Percentiles rank a stretch among this genome's conserved stretches.
phyloP scores from a whole-genome alignment of 768 basidiomycete species.

The Tylopilus intermedius region DNA sequence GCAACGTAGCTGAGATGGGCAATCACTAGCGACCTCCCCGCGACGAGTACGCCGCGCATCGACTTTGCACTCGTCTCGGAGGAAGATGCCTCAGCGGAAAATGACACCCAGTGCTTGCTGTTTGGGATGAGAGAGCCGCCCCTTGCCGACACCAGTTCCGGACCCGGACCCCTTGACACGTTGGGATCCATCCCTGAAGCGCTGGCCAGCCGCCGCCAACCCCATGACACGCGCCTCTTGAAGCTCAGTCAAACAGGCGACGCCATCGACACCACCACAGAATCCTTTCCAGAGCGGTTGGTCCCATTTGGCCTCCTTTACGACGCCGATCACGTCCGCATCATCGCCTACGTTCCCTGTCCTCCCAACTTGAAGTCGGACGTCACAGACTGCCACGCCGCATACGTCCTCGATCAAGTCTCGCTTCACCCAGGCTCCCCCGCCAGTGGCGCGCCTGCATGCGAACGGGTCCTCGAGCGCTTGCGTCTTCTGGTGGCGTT shows the following conservation, averaged over 20 bases:
- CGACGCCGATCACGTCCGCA: constrained; percentile 12
- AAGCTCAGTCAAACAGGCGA: not conserved
- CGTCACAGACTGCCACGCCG: constrained; percentile 5
- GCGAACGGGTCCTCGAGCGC: constrained; percentile 12
- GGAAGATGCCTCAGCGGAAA: not conserved
- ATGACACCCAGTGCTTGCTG: constrained; percentile 8
- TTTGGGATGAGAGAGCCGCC: constrained; percentile 14
- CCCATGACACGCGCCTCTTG: constrained; percentile 14
- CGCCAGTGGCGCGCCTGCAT: not conserved
- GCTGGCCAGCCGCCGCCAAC: constrained; percentile 4
- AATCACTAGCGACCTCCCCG: constrained; percentile 6
- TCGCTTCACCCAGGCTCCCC: constrained; percentile 1
- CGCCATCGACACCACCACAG: not conserved
- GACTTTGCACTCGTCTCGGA: constrained; percentile 15
- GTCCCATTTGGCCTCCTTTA: constrained; percentile 24
- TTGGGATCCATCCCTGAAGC: constrained; percentile 11
- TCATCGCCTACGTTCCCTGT: constrained; percentile 22
- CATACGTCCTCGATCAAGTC: constrained; percentile 23
- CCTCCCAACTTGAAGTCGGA: constrained; percentile 2
- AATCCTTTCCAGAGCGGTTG: constrained; percentile 24
- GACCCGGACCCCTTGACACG: not conserved
- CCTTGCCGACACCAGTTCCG: not conserved
- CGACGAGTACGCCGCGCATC: not conserved
- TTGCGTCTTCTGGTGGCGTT: constrained; percentile 21
- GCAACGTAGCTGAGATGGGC: constrained; percentile 2